phyloP scores from a whole-genome alignment of 768 basidiomycete species.

The Trametes meyenii region DNA sequence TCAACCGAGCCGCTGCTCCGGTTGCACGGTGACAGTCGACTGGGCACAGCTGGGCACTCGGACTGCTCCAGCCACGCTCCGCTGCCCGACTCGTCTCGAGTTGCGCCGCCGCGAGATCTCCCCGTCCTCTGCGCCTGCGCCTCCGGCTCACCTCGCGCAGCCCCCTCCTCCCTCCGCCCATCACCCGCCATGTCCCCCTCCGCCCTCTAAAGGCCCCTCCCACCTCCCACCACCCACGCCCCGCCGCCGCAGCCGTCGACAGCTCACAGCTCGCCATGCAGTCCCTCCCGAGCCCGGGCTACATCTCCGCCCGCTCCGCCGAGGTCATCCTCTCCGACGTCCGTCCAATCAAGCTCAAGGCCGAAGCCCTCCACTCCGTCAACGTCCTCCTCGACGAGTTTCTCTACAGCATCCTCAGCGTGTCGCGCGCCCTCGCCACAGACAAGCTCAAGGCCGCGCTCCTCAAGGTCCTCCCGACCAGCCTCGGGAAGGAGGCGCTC shows the following conservation, averaged over 20 bases:
- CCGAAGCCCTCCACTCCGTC: conserved; percentile 75
- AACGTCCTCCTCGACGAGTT: conserved; percentile 87
- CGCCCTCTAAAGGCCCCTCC: conserved; percentile 2
- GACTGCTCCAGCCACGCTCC: not conserved
- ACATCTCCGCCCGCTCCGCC: conserved; percentile 82
- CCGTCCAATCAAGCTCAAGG: conserved; percentile 83
- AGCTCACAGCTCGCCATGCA: not conserved
- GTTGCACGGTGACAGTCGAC: not conserved
- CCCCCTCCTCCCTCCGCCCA: conserved; percentile 11
- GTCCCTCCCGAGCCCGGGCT: conserved; percentile 56
- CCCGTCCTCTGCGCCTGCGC: not conserved
- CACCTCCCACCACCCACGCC: not conserved
- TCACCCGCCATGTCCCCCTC: conserved; percentile 5
- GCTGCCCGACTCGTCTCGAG: no score
- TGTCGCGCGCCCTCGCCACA: conserved; percentile 69
- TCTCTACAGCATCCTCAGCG: conserved; percentile 68
- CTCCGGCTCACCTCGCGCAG: conserved; percentile 6
- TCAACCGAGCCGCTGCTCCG: not conserved
- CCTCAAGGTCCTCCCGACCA: conserved; percentile 72
- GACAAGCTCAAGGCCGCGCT: conserved; percentile 74
- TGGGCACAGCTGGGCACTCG: not conserved
- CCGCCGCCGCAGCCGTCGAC: conserved; percentile 1
- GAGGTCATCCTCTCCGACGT: conserved; percentile 93
- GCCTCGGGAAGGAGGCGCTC: conserved; percentile 88
- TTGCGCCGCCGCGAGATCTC: not conserved